Percentiles rank a stretch among this genome's conserved stretches.
Conservation (phyloP, 345 rosid genomes). For the Citrus reticulata region DNA sequence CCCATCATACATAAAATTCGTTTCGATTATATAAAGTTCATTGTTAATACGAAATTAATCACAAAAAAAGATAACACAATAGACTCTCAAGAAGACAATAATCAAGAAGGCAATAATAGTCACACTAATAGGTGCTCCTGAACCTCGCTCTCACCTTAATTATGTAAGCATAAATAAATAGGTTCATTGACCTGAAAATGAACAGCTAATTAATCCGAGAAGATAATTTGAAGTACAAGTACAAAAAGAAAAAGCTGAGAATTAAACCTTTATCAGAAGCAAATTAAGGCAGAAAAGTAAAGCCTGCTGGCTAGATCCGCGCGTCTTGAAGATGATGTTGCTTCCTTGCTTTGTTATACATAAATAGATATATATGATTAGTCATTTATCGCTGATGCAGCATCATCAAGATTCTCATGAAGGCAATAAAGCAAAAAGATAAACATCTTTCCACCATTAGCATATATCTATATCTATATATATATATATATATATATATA, state of each 20-base stretch:
- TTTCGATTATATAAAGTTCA: neutral
- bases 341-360: neutral
- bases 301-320: slow-evolving; percentile 1
- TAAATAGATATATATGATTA: neutral
- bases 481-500: too few species aligned
- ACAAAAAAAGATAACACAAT: neutral
- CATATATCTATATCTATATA: neutral
- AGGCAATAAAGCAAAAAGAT: neutral
- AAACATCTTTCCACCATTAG: slow-evolving; percentile 7
- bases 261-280: too few species aligned
- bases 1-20: neutral
- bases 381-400: slow-evolving; percentile 71
- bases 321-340: neutral
- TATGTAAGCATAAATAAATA: too few species aligned
- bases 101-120: too few species aligned
- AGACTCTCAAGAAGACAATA: too few species aligned
- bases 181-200: too few species aligned
- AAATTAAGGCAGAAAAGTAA: neutral
- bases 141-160: too few species aligned
- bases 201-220: too few species aligned
- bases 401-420: slow-evolving; percentile 89
- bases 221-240: too few species aligned
- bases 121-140: too few species aligned
- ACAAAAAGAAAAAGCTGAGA: too few species aligned
- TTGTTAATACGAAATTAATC: neutral